phyloP scores from a whole-genome alignment of 1,284 basidiomycete species.

The Schizophyllum amplum region DNA sequence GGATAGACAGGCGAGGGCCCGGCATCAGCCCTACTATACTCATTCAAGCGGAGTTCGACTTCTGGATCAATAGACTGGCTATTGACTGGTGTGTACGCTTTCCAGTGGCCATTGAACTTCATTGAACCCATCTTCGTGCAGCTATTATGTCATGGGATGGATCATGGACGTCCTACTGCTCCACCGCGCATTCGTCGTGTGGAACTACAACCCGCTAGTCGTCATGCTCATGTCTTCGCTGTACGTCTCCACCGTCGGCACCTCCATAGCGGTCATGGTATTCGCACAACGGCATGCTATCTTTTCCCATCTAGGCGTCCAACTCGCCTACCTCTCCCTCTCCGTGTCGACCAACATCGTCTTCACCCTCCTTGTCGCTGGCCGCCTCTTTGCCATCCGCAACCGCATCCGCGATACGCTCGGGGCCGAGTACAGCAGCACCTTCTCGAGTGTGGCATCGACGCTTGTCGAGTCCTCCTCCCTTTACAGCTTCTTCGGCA shows the following conservation, averaged over 20 bases:
- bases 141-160: constrained; percentile 8
- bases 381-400: constrained; percentile 15
- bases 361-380: constrained; percentile 16
- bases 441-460: constrained; percentile 17
- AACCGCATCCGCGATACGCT: constrained; percentile 9
- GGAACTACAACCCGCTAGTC: neutral
- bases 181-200: neutral
- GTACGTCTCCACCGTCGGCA: neutral
- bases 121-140: neutral
- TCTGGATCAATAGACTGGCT: constrained; percentile 1
- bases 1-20: constrained; percentile 5
- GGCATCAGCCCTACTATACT: constrained; percentile 5
- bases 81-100: neutral
- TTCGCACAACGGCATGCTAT: neutral
- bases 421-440: constrained; percentile 11
- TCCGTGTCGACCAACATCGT: constrained; percentile 18
- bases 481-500: constrained; percentile 14
- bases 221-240: neutral
- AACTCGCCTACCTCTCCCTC: constrained; percentile 13
- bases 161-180: constrained; percentile 7
- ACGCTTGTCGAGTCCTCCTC: constrained; percentile 23
- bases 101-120: neutral
- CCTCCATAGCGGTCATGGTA: neutral
- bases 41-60: neutral
- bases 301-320: constrained; percentile 2